Percentiles rank a stretch among this genome's conserved stretches.
phyloP scores from a whole-genome alignment of 2,329 filamentous ascomycete genomes.

The Talaromyces sp. region DNA sequence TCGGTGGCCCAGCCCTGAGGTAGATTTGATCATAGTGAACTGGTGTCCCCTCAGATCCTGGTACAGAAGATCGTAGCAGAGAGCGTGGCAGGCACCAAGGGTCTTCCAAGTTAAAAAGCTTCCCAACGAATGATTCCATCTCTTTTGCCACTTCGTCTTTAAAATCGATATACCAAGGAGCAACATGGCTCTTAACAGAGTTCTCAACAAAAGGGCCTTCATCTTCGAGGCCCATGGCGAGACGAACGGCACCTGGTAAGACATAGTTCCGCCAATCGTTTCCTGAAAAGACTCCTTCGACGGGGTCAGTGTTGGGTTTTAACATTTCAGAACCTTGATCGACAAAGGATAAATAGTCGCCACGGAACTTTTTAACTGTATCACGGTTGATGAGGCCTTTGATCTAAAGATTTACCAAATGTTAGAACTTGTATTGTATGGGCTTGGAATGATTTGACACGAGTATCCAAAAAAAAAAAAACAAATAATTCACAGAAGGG shows the following conservation, averaged over 20 bases:
- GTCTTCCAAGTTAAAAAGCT: too few relatives aligned
- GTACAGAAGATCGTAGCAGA: neutral
- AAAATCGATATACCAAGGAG: too few relatives aligned
- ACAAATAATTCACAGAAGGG: too few relatives aligned
- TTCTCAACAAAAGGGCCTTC: too few relatives aligned
- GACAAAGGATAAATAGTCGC: neutral
- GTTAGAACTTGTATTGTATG: neutral
- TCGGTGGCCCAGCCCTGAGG: conserved; percentile 51
- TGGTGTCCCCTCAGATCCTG: neutral
- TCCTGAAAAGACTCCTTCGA: neutral
- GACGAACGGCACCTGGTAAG: too few relatives aligned
- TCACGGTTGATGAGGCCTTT: neutral
- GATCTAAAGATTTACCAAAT: neutral
- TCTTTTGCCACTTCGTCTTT: too few relatives aligned
- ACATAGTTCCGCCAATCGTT: neutral
- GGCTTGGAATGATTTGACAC: neutral
- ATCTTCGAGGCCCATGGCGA: too few relatives aligned
- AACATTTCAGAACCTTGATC: neutral
- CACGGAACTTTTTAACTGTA: neutral
- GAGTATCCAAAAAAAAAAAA: too few relatives aligned
- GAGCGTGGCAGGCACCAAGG: neutral
- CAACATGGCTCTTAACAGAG: too few relatives aligned
- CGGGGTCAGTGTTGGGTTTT: neutral
- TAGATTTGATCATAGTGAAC: conserved; percentile 38
- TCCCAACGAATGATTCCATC: too few relatives aligned